Conservation (phyloP, 1,139 yeast species). For the Zygosaccharomyces sapae region DNA sequence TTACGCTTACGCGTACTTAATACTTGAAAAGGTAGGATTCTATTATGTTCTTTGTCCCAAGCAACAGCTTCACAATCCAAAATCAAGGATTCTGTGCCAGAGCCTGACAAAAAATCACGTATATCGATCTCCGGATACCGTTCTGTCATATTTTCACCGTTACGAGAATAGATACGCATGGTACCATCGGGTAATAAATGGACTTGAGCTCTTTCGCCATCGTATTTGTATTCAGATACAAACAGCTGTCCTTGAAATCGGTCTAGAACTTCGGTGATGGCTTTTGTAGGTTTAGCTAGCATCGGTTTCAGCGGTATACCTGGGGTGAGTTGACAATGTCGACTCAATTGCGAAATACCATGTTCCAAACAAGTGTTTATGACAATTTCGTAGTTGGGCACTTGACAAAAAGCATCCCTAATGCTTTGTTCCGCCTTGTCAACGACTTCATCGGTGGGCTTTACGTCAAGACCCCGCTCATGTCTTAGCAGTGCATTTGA, state of each 20-base stretch:
- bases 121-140: slow-evolving; percentile 88
- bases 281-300: slow-evolving; percentile 96
- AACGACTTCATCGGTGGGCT: slow-evolving; percentile 36
- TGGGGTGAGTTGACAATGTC: slow-evolving; percentile 73
- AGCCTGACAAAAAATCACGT: slow-evolving; percentile 51
- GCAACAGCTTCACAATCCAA: slow-evolving; percentile 99
- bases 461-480: slow-evolving; percentile 40
- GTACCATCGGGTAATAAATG: slow-evolving; percentile 67
- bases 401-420: slow-evolving; percentile 80
- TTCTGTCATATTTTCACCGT: slow-evolving; percentile 95
- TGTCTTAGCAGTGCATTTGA: slow-evolving; percentile 75
- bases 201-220: slow-evolving; percentile 96
- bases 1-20: slow-evolving; percentile 90
- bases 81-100: slow-evolving; percentile 51
- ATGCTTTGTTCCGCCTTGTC: slow-evolving; percentile 71
- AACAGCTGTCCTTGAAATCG: slow-evolving; percentile 79
- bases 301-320: slow-evolving; percentile 96
- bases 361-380: slow-evolving; percentile 60
- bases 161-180: slow-evolving; percentile 80
- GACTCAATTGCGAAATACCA: slow-evolving; percentile 63
- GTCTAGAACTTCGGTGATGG: slow-evolving; percentile 84
- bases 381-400: slow-evolving; percentile 85
- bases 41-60: slow-evolving; percentile 73
- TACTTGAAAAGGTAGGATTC: slow-evolving; percentile 88
- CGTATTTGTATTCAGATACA: slow-evolving; percentile 95